Conservation (phyloP, 2,329 filamentous ascomycete genomes). For the Graphilbum fragrans region DNA sequence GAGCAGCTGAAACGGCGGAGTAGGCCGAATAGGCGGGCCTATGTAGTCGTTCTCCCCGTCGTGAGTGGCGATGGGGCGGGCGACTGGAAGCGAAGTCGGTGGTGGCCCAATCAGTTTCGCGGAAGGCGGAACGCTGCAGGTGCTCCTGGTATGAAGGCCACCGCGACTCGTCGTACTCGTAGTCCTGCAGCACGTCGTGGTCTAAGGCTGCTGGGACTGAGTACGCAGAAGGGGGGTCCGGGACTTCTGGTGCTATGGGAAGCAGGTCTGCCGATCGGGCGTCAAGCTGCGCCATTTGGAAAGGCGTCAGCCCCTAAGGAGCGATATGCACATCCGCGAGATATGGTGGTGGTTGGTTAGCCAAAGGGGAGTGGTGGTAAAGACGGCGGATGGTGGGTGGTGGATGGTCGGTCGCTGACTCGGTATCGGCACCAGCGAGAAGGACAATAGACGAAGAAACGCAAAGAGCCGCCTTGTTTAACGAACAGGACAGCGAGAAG, state of each 20-base stretch:
- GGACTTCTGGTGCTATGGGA: neutral
- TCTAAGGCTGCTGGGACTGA: neutral
- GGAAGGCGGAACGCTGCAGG: conserved; percentile 3
- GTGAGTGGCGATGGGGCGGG: conserved; percentile 17
- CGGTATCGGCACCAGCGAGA: neutral
- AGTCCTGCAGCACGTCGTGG: neutral
- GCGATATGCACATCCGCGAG: conserved; percentile 10
- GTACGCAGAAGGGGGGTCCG: neutral
- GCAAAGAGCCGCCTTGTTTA: too few relatives aligned
- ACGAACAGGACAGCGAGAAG: neutral
- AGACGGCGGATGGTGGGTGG: neutral
- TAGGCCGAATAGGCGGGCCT: conserved; percentile 11
- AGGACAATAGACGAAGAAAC: neutral
- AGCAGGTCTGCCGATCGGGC: conserved; percentile 11
- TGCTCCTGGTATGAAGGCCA: conserved; percentile 13
- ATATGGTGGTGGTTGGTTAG: neutral
- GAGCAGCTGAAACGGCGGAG: conserved; percentile 1
- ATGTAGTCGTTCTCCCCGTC: conserved; percentile 16
- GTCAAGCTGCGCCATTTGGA: conserved; percentile 20
- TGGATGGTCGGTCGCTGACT: neutral
- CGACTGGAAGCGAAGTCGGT: conserved; percentile 12
- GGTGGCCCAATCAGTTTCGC: conserved; percentile 18
- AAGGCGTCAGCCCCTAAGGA: conserved; percentile 14
- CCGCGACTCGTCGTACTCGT: neutral
- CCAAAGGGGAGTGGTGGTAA: neutral